Base-by-base conservation (phyloP, 768 basidiomycete genomes). In the Boletus rubescentipes region DNA sequence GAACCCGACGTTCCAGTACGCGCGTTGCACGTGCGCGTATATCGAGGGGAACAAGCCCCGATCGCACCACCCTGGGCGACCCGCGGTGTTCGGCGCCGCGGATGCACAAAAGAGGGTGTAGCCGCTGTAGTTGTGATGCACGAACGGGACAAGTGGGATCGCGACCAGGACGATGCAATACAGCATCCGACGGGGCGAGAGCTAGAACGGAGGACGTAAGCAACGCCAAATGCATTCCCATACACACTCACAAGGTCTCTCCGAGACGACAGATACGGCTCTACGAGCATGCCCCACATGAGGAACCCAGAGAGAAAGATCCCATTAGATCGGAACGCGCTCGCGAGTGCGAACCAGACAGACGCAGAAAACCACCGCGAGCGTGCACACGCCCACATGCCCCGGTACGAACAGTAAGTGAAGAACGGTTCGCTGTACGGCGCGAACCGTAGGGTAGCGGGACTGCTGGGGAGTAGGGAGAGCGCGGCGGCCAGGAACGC, bases 1-100 rank as follows among this genome's bases (percentile, higher is more conserved):
- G 59, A 95, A 82, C 15, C 95, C 93, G 40, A 80, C 74, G 66
- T 89, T 78, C 97, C 96, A 99, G 69, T 98, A 98, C 49, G 79
- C 76, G 5, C 72, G 72, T 67, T 99, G 96, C 2, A 89, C 89
- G 64, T 91, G 82, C 10, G 81, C 73, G 69, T 98, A 99, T 51
- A 92, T 84, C 14, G 83, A 81, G 0, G 93, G 93, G 6, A 84
- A 63, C 21, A 66, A 37, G 0, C 67, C 54, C 6, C 18, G 51
- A 3, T 67, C 48, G 70, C 96, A 98, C 95, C 95, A 98, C 5
- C 47, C 63, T 9, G 74, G 68, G 29, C 63, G 58, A 31, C 52
- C 26, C 54, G 51, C 4, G 29, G 29, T 16, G 43, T 32, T 37
- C 15, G 23, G 16, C 6, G 61, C n/a, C 16, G 57, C 20, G 29